Evolutionary conservation across 2,329 filamentous ascomycete genomes (phyloP).

Genomic region (Aspergillus alliaceus): DNA sequence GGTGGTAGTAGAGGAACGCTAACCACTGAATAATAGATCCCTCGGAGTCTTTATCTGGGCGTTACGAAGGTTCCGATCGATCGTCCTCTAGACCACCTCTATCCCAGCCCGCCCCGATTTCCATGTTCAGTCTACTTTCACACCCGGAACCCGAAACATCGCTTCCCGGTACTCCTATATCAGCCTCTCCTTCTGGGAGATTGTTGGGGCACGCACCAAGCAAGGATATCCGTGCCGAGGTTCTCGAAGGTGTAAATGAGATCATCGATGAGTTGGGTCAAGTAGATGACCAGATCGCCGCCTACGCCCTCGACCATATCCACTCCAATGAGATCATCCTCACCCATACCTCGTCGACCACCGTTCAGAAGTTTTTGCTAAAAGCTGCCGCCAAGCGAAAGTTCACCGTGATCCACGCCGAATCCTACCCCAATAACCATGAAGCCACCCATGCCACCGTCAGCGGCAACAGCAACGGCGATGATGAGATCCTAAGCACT

Average conservation of each 20-base stretch:
- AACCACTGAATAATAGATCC: slow-evolving; percentile 24
- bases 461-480: slow-evolving; percentile 52
- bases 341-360: slow-evolving; percentile 80
- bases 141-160: slow-evolving; percentile 55
- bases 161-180: slow-evolving; percentile 37
- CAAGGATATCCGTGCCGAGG: slow-evolving; percentile 80
- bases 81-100: slow-evolving; percentile 58
- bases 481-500: slow-evolving; percentile 48
- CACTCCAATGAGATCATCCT: slow-evolving; percentile 91
- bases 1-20: not conserved
- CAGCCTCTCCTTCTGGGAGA: slow-evolving; percentile 36
- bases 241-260: slow-evolving; percentile 91
- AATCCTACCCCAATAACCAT: slow-evolving; percentile 70
- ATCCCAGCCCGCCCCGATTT: slow-evolving; percentile 62
- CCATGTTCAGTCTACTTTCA: slow-evolving; percentile 85
- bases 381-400: slow-evolving; percentile 85
- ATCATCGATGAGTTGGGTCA: slow-evolving; percentile 93
- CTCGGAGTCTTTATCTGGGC: slow-evolving; percentile 27
- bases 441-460: slow-evolving; percentile 62
- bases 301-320: slow-evolving; percentile 85
- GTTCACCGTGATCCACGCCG: slow-evolving; percentile 85
- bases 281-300: slow-evolving; percentile 89
- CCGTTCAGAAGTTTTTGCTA: slow-evolving; percentile 85
- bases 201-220: slow-evolving; percentile 27
- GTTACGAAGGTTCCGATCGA: slow-evolving; percentile 32